Evolutionary conservation across 2,329 filamentous ascomycete genomes (phyloP).

Genomic region (Trichoderma semiorbis): DNA sequence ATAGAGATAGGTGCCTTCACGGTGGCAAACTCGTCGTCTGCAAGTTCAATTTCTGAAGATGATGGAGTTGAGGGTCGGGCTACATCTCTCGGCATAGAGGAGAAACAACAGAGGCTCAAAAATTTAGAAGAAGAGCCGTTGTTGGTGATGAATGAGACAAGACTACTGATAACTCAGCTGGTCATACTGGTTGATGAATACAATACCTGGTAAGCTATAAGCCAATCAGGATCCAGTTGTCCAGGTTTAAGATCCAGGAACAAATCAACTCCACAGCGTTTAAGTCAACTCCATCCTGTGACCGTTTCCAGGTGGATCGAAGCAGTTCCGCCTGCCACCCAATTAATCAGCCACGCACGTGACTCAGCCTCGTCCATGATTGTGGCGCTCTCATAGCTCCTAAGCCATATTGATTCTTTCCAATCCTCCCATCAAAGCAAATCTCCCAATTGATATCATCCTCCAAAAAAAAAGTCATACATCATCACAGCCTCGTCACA

Average conservation of each 20-base stretch:
- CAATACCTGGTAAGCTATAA: background rate
- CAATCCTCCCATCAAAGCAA: background rate
- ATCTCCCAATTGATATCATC: background rate
- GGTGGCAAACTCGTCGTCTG: background rate
- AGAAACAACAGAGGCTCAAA: background rate
- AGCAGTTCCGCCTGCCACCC: background rate
- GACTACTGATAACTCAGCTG: background rate
- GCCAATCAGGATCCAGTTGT: background rate
- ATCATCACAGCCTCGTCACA: background rate
- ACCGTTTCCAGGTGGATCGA: background rate
- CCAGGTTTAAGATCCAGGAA: background rate
- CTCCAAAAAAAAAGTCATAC: background rate
- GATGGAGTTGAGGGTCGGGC: background rate
- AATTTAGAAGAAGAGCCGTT: background rate
- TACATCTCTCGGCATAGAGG: background rate
- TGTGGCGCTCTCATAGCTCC: constrained; percentile 25
- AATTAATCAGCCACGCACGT: constrained; percentile 33
- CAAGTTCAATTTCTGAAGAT: background rate
- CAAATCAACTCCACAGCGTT: background rate
- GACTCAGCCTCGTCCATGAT: constrained; percentile 24
- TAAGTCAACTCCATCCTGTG: background rate
- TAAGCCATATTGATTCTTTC: constrained; percentile 22
- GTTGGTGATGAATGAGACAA: background rate
- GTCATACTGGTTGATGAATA: background rate
- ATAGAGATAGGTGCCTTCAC: background rate